A percentile compares a stretch with the other conserved stretches of the same genome.
phyloP scores from a whole-genome alignment of 768 basidiomycete genomes.

The Russula emetica region DNA sequence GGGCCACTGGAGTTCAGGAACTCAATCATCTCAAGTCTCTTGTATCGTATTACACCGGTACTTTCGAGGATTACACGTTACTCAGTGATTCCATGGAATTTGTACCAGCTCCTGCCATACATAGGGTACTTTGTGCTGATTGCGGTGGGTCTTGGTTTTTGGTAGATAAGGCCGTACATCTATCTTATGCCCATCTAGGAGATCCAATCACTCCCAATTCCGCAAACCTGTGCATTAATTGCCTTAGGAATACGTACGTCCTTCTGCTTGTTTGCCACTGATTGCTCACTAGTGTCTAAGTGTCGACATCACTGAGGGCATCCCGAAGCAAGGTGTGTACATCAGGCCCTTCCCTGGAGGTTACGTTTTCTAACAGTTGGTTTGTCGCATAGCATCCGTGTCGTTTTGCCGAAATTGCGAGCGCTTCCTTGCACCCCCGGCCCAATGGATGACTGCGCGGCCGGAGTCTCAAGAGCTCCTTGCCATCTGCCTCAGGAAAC shows the following conservation, averaged over 20 bases:
- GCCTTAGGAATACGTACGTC: slow-evolving; percentile 79
- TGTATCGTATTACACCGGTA: background rate
- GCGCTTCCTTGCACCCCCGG: slow-evolving; percentile 88
- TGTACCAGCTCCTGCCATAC: slow-evolving; percentile 65
- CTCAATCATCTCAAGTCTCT: background rate
- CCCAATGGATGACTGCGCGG: slow-evolving; percentile 77
- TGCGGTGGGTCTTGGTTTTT: slow-evolving; percentile 52
- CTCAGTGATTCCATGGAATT: slow-evolving; percentile 60
- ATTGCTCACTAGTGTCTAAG: slow-evolving; percentile 36
- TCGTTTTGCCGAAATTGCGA: slow-evolving; percentile 96
- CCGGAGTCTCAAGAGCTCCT: slow-evolving; percentile 92
- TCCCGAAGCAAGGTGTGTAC: slow-evolving; percentile 83
- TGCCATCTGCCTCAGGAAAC: slow-evolving; percentile 90
- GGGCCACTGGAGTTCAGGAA: too few species aligned
- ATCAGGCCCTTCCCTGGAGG: background rate
- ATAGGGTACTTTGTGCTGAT: slow-evolving; percentile 84
- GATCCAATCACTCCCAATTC: slow-evolving; percentile 88
- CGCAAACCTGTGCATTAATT: slow-evolving; percentile 86
- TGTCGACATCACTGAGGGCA: slow-evolving; percentile 96
- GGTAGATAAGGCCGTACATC: background rate
- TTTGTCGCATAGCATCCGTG: slow-evolving; percentile 58
- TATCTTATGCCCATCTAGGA: slow-evolving; percentile 40
- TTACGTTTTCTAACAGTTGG: background rate
- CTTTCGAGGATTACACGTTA: background rate
- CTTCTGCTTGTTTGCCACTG: background rate